These are phyloP conservation scores for Podospora sp. DNA, from an alignment of 495 filamentous ascomycete species.

Conservation along the genomic window DNA sequence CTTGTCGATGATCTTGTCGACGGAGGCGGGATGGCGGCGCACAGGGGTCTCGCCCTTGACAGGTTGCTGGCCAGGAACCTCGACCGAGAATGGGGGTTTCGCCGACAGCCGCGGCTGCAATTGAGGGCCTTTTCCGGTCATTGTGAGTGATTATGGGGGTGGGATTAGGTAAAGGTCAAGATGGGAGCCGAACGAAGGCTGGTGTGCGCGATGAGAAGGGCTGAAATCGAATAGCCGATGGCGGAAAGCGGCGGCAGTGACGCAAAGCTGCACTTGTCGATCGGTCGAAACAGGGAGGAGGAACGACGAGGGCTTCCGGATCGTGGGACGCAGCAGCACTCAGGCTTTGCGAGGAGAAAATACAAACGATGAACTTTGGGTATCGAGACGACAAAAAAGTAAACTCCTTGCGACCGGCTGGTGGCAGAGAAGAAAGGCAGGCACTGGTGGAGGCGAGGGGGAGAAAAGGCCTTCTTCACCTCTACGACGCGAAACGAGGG, in stretches of 20 bases:
- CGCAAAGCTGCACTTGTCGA: conserved; percentile 13
- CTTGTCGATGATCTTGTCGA: conserved; percentile 67
- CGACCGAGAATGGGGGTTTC: conserved; percentile 73
- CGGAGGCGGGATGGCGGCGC: conserved; percentile 72
- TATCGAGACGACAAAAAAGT: not conserved
- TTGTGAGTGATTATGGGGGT: conserved; percentile 22
- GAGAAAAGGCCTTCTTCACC: conserved; percentile 9
- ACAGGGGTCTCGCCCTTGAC: conserved; percentile 90
- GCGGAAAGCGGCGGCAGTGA: conserved; percentile 4
- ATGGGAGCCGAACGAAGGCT: not conserved
- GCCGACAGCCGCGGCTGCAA: conserved; percentile 66
- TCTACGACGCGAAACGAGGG: conserved; percentile 3
- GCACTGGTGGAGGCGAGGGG: conserved; percentile 8
- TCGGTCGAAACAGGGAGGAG: not conserved
- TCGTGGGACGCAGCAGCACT: not conserved
- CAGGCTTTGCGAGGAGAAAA: not conserved
- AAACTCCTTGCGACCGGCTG: not conserved
- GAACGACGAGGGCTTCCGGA: not conserved
- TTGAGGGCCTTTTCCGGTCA: conserved; percentile 52
- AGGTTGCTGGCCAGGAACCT: conserved; percentile 70
- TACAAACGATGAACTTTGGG: conserved; percentile 1
- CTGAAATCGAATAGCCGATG: not conserved
- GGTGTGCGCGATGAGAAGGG: not conserved
- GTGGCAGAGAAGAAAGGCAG: conserved; percentile 1
- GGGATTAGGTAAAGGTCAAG: not conserved